phyloP scores from a whole-genome alignment of 495 filamentous ascomycete species.

The Neurospora sp. region DNA sequence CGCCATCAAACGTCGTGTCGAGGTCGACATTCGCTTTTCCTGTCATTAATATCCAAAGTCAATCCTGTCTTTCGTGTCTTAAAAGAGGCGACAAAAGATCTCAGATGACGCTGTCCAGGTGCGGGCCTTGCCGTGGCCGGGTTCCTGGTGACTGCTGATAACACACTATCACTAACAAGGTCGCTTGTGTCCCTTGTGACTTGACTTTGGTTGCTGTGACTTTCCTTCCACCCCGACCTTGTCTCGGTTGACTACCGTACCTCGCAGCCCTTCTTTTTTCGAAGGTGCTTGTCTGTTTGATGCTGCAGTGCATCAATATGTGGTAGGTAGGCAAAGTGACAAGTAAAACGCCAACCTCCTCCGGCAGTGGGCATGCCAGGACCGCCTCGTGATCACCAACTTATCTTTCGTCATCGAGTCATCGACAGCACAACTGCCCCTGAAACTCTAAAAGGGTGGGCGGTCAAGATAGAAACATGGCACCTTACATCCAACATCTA shows the following conservation, averaged over 20 bases:
- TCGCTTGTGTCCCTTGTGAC: not conserved
- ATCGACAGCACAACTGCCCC: not conserved
- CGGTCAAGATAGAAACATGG: not conserved
- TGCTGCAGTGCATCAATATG: not conserved
- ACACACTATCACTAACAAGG: not conserved
- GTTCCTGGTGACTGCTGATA: not conserved
- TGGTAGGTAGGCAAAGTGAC: not conserved
- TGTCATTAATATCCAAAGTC: not conserved
- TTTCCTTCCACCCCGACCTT: not conserved
- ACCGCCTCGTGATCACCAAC: constrained; percentile 17
- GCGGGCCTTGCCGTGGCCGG: not conserved
- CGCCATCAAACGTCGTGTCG: not conserved
- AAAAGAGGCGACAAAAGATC: not conserved
- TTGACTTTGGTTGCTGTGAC: not conserved
- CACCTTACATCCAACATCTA: not conserved
- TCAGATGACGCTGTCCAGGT: not conserved
- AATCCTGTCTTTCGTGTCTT: not conserved
- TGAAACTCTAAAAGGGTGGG: not conserved
- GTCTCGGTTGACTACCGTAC: not conserved
- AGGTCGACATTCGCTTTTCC: not conserved
- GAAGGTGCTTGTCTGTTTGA: not conserved
- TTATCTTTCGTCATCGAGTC: constrained; percentile 22
- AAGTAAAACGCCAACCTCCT: not conserved
- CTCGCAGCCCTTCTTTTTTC: not conserved
- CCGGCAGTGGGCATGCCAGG: not conserved